Conservation (phyloP, 257 asterid genomes). For the Solanum piurae region DNA sequence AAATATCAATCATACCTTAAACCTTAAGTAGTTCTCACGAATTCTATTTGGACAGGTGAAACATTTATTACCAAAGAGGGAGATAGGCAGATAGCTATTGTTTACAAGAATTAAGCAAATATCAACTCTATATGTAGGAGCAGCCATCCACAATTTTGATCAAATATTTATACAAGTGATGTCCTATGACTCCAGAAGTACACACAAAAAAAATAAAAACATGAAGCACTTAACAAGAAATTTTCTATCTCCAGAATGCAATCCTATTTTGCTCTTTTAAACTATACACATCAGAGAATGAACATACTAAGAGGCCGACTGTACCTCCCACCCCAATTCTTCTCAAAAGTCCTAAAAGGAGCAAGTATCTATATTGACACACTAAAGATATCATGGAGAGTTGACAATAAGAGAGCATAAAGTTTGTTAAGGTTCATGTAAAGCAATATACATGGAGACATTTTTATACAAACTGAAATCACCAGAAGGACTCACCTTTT, state of each 20-base stretch:
- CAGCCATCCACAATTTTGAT: background rate
- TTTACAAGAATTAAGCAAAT: background rate
- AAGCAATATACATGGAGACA: background rate
- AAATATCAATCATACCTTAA: background rate
- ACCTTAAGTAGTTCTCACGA: background rate
- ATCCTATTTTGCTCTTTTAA: background rate
- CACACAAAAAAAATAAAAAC: background rate
- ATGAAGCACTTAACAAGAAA: background rate
- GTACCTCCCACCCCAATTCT: background rate
- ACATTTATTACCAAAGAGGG: background rate
- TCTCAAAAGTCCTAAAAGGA: background rate
- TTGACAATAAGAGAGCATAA: background rate
- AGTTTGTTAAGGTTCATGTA: background rate
- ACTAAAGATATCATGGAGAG: background rate
- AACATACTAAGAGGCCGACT: background rate
- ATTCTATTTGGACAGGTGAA: background rate
- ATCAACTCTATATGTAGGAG: background rate
- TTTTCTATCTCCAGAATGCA: background rate
- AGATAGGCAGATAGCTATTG: background rate
- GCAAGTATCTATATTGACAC: background rate
- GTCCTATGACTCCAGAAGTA: background rate
- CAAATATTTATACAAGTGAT: background rate
- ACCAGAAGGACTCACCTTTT: conserved; percentile 40
- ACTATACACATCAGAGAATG: background rate
- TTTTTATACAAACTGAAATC: background rate